These are phyloP conservation scores for Vaccinium vitisidaea DNA, from an alignment of 148 eudicot genomes.

Conservation along the genomic window DNA sequence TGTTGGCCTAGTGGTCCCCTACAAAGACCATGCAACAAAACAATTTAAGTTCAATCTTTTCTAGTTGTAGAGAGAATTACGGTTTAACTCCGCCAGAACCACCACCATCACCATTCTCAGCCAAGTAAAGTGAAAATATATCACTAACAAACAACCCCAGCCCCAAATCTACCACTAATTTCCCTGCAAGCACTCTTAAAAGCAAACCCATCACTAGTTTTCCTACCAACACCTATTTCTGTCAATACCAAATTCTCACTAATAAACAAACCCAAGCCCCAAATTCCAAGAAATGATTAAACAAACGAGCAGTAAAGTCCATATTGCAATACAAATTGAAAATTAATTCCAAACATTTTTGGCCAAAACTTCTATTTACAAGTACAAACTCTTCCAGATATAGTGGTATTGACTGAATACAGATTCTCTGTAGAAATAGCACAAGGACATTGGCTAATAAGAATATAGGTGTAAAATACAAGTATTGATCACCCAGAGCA, in stretches of 20 bases:
- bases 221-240: too few relatives aligned
- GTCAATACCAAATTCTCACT: background rate
- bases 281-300: background rate
- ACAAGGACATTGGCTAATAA: too few relatives aligned
- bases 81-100: background rate
- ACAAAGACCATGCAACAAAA: background rate
- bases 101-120: background rate
- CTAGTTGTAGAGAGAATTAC: background rate
- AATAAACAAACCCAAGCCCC: background rate
- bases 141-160: background rate
- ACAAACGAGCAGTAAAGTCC: background rate
- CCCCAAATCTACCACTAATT: background rate
- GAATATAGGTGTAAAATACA: too few relatives aligned
- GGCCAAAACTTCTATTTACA: too few relatives aligned
- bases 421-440: too few relatives aligned
- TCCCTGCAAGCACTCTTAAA: too few relatives aligned
- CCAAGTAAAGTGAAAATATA: background rate
- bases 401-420: too few relatives aligned
- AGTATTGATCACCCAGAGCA: background rate
- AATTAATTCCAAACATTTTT: too few relatives aligned
- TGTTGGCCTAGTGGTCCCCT: slow-evolving; percentile 97
- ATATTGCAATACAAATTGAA: too few relatives aligned
- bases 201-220: too few relatives aligned
- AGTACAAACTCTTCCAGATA: too few relatives aligned
- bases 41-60: background rate